A percentile compares a stretch with the other conserved stretches of the same genome.
Evolutionary conservation across 2,329 filamentous ascomycete species (phyloP).

Genomic region (Cryphonectria naterciae): DNA sequence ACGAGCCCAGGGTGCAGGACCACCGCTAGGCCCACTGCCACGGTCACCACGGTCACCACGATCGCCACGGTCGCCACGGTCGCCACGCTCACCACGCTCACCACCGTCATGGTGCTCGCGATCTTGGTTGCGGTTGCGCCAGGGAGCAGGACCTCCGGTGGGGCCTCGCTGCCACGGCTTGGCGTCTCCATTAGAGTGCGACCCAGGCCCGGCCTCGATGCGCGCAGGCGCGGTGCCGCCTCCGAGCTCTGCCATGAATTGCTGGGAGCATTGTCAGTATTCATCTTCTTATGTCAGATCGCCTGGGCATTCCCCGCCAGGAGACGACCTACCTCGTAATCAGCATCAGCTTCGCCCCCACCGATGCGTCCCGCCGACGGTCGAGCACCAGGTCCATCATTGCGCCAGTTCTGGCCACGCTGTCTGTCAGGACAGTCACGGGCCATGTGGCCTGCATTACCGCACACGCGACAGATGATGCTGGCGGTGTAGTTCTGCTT

Average conservation of each 20-base stretch:
- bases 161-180: conserved; percentile 91
- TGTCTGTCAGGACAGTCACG: conserved; percentile 95
- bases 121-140: conserved; percentile 64
- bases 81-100: conserved; percentile 34
- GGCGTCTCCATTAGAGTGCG: conserved; percentile 58
- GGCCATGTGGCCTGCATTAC: conserved; percentile 97
- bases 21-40: conserved; percentile 47
- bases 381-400: conserved; percentile 62
- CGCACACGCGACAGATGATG: conserved; percentile 98
- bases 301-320: neutral
- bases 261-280: conserved; percentile 58
- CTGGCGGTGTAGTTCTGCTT: conserved; percentile 98
- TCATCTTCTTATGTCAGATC: neutral
- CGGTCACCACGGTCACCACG: conserved; percentile 37
- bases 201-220: conserved; percentile 82
- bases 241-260: conserved; percentile 97
- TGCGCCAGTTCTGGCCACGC: conserved; percentile 89
- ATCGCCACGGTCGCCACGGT: conserved; percentile 35
- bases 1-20: conserved; percentile 64
- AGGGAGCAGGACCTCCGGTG: conserved; percentile 82
- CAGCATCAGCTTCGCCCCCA: conserved; percentile 79
- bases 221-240: conserved; percentile 71
- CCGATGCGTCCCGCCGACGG: conserved; percentile 68
- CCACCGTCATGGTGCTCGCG: conserved; percentile 47
- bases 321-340: conserved; percentile 79